Conservation (phyloP, 495 filamentous ascomycete species). For the Alectoria sarmentosa region DNA sequence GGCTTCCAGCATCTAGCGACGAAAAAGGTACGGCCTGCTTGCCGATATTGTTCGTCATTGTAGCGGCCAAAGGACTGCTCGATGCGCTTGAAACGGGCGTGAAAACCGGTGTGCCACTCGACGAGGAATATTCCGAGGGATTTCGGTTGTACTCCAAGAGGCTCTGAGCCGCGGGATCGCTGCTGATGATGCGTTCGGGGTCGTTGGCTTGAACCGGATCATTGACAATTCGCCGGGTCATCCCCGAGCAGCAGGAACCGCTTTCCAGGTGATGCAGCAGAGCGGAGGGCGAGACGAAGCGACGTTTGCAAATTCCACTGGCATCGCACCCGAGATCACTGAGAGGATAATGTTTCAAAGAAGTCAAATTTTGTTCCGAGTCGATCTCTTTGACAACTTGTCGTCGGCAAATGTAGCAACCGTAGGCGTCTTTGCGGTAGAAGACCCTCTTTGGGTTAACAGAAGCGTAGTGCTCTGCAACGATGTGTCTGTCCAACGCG, state of each 20-base stretch:
- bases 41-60: neutral
- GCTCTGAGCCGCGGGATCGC: neutral
- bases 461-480: neutral
- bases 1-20: neutral
- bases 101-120: slow-evolving; percentile 4
- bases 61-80: neutral
- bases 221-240: slow-evolving; percentile 15
- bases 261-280: slow-evolving; percentile 25
- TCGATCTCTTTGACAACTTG: slow-evolving; percentile 20
- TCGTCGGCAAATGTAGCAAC: slow-evolving; percentile 23
- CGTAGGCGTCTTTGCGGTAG: neutral
- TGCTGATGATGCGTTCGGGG: slow-evolving; percentile 12
- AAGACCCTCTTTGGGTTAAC: neutral
- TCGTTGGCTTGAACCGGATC: slow-evolving; percentile 16
- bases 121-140: neutral
- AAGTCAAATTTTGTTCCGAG: slow-evolving; percentile 18
- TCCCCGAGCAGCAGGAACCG: slow-evolving; percentile 20
- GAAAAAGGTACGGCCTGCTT: neutral
- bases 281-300: slow-evolving; percentile 21
- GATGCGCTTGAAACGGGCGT: neutral
- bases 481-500: slow-evolving; percentile 18
- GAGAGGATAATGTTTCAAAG: slow-evolving; percentile 18
- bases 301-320: slow-evolving; percentile 18
- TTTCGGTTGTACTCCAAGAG: neutral
- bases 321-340: slow-evolving; percentile 25